Evolutionary conservation across 2,329 filamentous ascomycete species (phyloP).

Genomic region (Trichoderma sp.): DNA sequence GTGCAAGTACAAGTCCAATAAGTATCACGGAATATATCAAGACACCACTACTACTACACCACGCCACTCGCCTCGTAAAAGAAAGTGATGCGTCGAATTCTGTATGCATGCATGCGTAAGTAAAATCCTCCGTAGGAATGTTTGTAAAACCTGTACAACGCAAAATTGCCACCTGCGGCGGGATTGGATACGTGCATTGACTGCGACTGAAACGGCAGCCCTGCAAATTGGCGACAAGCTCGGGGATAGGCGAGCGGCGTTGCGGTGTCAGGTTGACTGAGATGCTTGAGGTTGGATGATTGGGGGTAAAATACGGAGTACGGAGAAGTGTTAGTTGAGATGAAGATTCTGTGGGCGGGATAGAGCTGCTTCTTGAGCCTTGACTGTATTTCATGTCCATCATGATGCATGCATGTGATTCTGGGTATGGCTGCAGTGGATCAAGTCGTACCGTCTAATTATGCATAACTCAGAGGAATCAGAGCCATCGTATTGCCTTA

Average conservation of each 20-base stretch:
- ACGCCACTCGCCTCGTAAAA: neutral
- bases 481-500: neutral
- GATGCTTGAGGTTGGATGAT: neutral
- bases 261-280: neutral
- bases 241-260: neutral
- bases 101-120: neutral
- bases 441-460: neutral
- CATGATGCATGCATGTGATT: neutral
- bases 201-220: slow-evolving; percentile 8
- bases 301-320: neutral
- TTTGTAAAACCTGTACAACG: neutral
- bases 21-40: neutral
- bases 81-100: neutral
- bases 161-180: neutral
- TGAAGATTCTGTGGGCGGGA: neutral
- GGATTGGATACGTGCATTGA: neutral
- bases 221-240: neutral
- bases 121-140: neutral
- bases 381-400: neutral
- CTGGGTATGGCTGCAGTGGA: neutral
- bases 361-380: neutral
- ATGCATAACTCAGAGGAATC: neutral
- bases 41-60: neutral
- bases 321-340: neutral
- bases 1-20: neutral